phyloP scores from a whole-genome alignment of 192 early-diverging fungal genomes.

The Podila verticillata region DNA sequence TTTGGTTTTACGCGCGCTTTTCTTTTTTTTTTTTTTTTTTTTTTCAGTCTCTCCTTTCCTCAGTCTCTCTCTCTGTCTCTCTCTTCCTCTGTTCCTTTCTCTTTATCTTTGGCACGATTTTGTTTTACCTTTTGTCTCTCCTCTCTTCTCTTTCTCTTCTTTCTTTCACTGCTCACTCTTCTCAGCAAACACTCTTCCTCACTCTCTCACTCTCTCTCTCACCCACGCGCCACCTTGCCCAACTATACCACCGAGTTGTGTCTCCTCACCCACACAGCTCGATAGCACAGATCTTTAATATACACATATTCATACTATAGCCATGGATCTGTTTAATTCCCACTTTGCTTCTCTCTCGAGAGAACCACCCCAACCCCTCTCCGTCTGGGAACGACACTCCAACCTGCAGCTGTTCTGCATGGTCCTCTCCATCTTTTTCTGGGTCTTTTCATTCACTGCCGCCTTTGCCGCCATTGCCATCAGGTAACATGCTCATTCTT shows the following conservation, averaged over 20 bases:
- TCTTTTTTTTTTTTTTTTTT: slow-evolving; percentile 9
- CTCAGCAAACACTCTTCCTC: slow-evolving; percentile 2
- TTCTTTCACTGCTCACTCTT: background rate
- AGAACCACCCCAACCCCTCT: background rate
- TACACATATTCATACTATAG: background rate
- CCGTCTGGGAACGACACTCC: slow-evolving; percentile 49
- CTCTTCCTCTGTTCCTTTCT: background rate
- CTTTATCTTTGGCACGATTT: too few relatives aligned
- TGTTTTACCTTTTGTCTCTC: too few relatives aligned
- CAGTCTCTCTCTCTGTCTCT: background rate
- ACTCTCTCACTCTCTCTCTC: background rate
- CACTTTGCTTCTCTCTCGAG: slow-evolving; percentile 16
- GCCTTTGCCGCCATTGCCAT: slow-evolving; percentile 43
- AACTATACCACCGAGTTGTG: background rate
- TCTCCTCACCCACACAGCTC: background rate
- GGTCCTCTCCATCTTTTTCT: slow-evolving; percentile 51
- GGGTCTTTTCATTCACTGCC: slow-evolving; percentile 45
- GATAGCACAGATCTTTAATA: background rate
- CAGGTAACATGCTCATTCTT: slow-evolving; percentile 17
- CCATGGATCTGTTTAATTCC: slow-evolving; percentile 25
- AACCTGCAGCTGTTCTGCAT: slow-evolving; percentile 50
- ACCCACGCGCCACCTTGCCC: background rate
- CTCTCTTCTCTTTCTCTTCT: background rate
- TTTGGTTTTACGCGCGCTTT: background rate
- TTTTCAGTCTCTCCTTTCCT: slow-evolving; percentile 5